Evolutionary conservation across 2,329 filamentous ascomycete species (phyloP), one percentile per base, ranked within the genome.

Genomic region (Leptographium wingfieldii): DNA sequence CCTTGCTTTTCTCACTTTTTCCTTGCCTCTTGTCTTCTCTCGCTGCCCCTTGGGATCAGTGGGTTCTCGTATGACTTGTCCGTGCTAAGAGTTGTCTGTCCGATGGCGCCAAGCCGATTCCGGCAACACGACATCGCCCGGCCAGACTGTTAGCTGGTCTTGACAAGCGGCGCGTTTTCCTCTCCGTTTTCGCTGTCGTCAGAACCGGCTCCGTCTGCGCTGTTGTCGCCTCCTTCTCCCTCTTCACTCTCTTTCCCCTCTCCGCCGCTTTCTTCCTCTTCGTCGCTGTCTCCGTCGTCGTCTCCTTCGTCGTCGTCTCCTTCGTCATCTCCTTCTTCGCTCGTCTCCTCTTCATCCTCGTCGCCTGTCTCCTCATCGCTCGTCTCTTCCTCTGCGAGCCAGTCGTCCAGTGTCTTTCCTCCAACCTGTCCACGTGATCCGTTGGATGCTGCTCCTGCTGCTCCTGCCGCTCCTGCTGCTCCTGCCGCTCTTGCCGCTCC

Each of bases 331-430:
- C 73, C 1, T 80, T 82, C 31, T 80, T 88, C 86, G 55, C 0
- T 86, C 86, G 9, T 85, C 80, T 1, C 83, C 59, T 82, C 31
- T 80, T 88, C 86, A 2, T 77, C 76, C 1, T 76, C 75, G 1
- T 76, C 76, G 0, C 0, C 74, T 73, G 2, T 79, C 78, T 77
- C 76, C 0, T 80, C 76, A 0, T 79, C 79, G 0, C 75, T 16
- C 11, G 3, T 80, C 80, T 2, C 77, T 2, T 83, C 84, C 68
- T 90, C 88, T 5, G 86, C 90, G 60, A 97, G 77, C 92, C 94
- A 97, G 70, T 96, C 90, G 74, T 97, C 91, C 63, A 99, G 74
- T 25, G 86, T 90, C 80, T 95, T 96, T 49, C 83, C 83, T 57
- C 80, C 79, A 1, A 77, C 70, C 12, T 73, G 77, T 56, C 84